These are phyloP conservation scores for Herpotrichia juniperi DNA, from an alignment of 2,329 filamentous ascomycete species.

Conservation along the genomic window DNA sequence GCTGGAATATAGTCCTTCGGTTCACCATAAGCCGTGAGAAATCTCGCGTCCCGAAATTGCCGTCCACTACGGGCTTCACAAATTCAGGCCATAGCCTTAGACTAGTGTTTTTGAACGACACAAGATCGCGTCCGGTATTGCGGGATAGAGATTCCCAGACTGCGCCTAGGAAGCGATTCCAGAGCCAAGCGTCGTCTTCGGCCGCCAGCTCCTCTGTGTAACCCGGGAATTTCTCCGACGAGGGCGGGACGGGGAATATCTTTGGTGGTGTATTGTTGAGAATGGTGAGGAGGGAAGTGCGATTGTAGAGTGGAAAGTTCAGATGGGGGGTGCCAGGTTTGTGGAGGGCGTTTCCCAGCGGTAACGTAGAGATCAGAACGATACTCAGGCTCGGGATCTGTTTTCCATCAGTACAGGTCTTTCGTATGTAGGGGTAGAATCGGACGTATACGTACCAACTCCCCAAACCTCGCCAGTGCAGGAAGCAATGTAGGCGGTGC, in stretches of 20 bases:
- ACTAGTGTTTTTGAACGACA: slow-evolving; percentile 73
- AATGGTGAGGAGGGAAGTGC: slow-evolving; percentile 79
- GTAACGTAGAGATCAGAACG: slow-evolving; percentile 76
- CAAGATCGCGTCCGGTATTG: slow-evolving; percentile 79
- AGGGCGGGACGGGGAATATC: slow-evolving; percentile 50
- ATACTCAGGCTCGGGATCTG: slow-evolving; percentile 81
- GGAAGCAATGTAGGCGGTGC: slow-evolving; percentile 78
- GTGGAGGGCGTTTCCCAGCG: slow-evolving; percentile 72
- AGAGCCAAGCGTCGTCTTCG: slow-evolving; percentile 71
- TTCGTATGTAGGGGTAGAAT: slow-evolving; percentile 7
- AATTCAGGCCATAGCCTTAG: slow-evolving; percentile 84
- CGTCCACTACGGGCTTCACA: slow-evolving; percentile 74
- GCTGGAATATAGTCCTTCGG: slow-evolving; percentile 71
- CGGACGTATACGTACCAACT: slow-evolving; percentile 65
- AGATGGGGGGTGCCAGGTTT: slow-evolving; percentile 75
- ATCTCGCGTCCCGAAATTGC: slow-evolving; percentile 76
- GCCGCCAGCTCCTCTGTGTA: slow-evolving; percentile 54
- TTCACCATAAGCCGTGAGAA: slow-evolving; percentile 83
- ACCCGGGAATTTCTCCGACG: slow-evolving; percentile 50
- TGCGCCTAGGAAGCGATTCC: slow-evolving; percentile 79
- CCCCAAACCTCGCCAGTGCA: slow-evolving; percentile 79
- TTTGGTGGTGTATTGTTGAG: slow-evolving; percentile 60
- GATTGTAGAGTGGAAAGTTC: slow-evolving; percentile 83
- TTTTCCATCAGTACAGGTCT: slow-evolving; percentile 8
- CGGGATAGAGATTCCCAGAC: slow-evolving; percentile 87